These are phyloP conservation scores for Kodamaea jinghongensis DNA, from an alignment of 805 yeast genomes.

Conservation along the genomic window DNA sequence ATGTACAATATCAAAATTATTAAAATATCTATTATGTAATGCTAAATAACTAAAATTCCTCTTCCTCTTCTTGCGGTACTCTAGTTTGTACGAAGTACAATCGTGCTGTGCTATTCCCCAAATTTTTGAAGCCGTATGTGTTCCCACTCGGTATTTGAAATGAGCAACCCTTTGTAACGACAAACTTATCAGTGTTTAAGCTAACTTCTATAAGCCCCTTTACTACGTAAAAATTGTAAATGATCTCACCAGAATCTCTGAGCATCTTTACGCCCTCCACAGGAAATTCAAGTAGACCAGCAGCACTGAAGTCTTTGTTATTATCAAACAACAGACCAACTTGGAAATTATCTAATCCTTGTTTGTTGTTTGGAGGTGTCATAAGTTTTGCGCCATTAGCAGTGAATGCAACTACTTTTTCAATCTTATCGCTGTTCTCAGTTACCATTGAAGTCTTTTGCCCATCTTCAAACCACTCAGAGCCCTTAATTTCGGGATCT, in stretches of 20 bases:
- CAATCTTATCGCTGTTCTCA: slow-evolving; percentile 43
- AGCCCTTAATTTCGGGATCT: slow-evolving; percentile 43
- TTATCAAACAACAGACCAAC: slow-evolving; percentile 64
- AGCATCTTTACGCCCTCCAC: slow-evolving; percentile 56
- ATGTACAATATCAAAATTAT: slow-evolving; percentile 5
- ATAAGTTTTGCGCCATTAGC: slow-evolving; percentile 49
- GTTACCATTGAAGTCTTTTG: slow-evolving; percentile 47
- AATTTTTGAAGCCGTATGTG: slow-evolving; percentile 64
- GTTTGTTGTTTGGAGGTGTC: slow-evolving; percentile 2
- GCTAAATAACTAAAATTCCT: slow-evolving; percentile 6
- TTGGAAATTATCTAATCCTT: slow-evolving; percentile 51
- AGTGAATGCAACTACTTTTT: slow-evolving; percentile 61
- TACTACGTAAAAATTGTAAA: slow-evolving; percentile 72
- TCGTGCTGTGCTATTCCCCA: slow-evolving; percentile 54
- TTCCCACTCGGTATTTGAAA: slow-evolving; percentile 81
- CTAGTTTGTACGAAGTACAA: slow-evolving; percentile 75
- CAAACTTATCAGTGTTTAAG: slow-evolving; percentile 54
- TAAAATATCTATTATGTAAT: slow-evolving; percentile 1
- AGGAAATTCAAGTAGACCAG: slow-evolving; percentile 71
- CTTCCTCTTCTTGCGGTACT: slow-evolving; percentile 17
- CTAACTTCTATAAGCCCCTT: slow-evolving; percentile 70
- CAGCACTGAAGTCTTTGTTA: slow-evolving; percentile 62
- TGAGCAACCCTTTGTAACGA: slow-evolving; percentile 69
- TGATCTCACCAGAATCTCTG: slow-evolving; percentile 61
- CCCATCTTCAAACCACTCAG: slow-evolving; percentile 52